Conservation (phyloP, 1,139 yeast species). For the Yamadazyma siamensis region DNA sequence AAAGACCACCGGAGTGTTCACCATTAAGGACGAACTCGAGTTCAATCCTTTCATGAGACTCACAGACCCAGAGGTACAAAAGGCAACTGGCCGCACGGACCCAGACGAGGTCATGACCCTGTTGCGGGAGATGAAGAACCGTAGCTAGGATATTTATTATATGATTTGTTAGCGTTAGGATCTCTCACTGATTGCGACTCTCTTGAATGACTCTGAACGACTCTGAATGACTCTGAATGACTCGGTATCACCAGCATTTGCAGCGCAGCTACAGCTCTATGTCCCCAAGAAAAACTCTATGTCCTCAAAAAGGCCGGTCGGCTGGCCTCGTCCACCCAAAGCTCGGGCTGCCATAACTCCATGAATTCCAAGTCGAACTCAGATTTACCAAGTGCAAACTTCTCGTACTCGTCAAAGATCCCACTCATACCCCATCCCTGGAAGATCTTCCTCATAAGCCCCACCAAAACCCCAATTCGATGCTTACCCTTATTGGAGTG, state of each 20-base stretch:
- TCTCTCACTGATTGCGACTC: too few species aligned
- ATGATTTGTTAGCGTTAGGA: not conserved
- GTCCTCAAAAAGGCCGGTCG: constrained; percentile 37
- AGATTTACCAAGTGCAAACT: constrained; percentile 90
- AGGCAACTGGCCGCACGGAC: constrained; percentile 36
- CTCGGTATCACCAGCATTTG: too few species aligned
- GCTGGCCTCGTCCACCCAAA: constrained; percentile 27
- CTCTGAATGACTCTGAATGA: too few species aligned
- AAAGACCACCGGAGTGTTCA: constrained; percentile 77
- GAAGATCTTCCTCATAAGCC: constrained; percentile 74
- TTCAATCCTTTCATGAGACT: constrained; percentile 91
- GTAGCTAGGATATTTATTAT: constrained; percentile 15
- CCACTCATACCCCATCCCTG: constrained; percentile 96
- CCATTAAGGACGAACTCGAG: constrained; percentile 75
- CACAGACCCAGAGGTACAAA: constrained; percentile 51
- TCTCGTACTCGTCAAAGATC: constrained; percentile 88
- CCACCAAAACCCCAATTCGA: constrained; percentile 87
- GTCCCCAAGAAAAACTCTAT: too few species aligned
- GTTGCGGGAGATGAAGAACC: constrained; percentile 70
- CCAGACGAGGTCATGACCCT: constrained; percentile 58
- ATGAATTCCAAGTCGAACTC: constrained; percentile 80
- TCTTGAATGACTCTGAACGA: too few species aligned
- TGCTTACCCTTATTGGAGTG: constrained; percentile 97
- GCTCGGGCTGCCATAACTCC: constrained; percentile 47
- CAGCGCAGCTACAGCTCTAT: too few species aligned